Evolutionary conservation across 768 basidiomycete genomes (phyloP).

Genomic region (Suillus subaureus): DNA sequence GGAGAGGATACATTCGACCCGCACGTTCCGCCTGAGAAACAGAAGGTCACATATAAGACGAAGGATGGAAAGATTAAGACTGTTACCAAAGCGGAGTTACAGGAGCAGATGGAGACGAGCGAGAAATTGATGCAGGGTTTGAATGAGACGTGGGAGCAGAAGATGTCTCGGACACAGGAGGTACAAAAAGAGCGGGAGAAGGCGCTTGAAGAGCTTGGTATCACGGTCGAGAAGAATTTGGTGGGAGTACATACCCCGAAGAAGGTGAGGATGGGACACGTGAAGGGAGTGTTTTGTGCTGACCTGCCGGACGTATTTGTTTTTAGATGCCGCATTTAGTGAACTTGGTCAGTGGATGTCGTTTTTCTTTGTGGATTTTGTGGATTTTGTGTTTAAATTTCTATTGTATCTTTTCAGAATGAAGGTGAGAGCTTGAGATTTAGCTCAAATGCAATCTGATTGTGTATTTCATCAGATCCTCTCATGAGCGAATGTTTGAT

Average conservation of each 20-base stretch:
- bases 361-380: not conserved
- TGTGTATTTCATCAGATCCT: constrained; percentile 59
- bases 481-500: constrained; percentile 96
- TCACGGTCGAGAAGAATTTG: constrained; percentile 94
- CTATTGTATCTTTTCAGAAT: constrained; percentile 46
- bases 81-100: constrained; percentile 95
- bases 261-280: constrained; percentile 53
- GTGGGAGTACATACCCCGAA: constrained; percentile 99
- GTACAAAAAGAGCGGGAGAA: constrained; percentile 97
- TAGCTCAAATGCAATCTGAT: constrained; percentile 12
- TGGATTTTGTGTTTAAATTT: constrained; percentile 16
- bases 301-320: constrained; percentile 14
- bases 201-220: constrained; percentile 96
- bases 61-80: constrained; percentile 94
- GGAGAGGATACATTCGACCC: constrained; percentile 85
- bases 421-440: constrained; percentile 52
- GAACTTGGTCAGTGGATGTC: constrained; percentile 70
- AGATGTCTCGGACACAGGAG: constrained; percentile 86
- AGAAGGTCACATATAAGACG: constrained; percentile 92
- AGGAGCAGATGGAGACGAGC: constrained; percentile 94
- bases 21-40: constrained; percentile 87
- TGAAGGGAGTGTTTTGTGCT: constrained; percentile 11
- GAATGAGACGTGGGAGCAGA: constrained; percentile 97
- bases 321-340: constrained; percentile 89
- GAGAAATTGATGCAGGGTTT: constrained; percentile 94